Base-by-base conservation (phyloP, 2,329 filamentous ascomycete species). In the Pseudocercospora eumusae region DNA sequence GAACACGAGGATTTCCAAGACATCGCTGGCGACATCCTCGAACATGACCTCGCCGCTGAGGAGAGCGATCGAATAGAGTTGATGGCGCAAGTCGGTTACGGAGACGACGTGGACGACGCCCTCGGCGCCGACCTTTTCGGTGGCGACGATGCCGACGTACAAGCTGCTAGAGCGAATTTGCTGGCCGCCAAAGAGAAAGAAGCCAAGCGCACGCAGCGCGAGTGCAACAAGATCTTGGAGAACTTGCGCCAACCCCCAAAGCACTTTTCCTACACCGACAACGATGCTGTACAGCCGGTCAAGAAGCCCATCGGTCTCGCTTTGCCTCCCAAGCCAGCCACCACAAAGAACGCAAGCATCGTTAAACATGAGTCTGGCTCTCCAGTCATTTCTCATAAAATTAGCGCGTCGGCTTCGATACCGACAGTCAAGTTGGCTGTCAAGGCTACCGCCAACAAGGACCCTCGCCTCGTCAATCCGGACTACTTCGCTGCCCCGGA, bases 221-320 rank as follows among this genome's bases (percentile, higher is more conserved):
- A 47, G 23, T 47, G 44, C 44, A 47, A 25, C 20, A 47, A 47
- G 44, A 21, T 47, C 44, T 21, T 21, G 23, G 11, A 47, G 7
- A 47, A 47, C 20, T 25, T 47, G 44, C 44, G 44, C 44, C 20
- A 47, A 21, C 13, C 44, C 20, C 44, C 20, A 11, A 47, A 47
- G 44, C 44, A 47, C 23, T 47, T 47, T 9, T 47, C 44, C 44
- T 47, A 47, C 44, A 18, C 44, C 44, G n/a, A 47, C 20, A 25
- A 21, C 13, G 2, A 5, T 9, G 23, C 44, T 21, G 18, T 47
- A 25, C 18, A 47, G 44, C 44, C 44, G 23, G 20, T 47, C 20
- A 21, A 11, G 44, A 47, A 47, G 44, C 18, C 20, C 9, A 13
- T 47, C 23, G 23, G 44, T 11, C 44, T 47, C 13, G 44, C 44